A percentile compares a stretch with the other conserved stretches of the same genome.
These are phyloP conservation scores for Venturia oleaginea DNA, from an alignment of 2,329 filamentous ascomycete genomes.

Conservation along the genomic window DNA sequence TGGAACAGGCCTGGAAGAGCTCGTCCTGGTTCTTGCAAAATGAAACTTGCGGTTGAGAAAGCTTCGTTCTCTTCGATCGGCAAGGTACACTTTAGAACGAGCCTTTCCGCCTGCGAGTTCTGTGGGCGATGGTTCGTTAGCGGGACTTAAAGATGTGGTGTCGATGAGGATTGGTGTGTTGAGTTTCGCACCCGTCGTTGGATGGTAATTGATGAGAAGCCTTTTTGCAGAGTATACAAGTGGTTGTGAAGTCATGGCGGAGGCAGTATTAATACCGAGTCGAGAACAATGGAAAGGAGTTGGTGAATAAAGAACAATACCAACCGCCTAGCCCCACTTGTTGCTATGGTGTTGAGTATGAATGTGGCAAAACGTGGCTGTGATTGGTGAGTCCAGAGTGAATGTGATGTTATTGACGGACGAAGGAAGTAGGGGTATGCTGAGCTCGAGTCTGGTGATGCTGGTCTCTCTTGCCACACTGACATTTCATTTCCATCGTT, in stretches of 20 bases:
- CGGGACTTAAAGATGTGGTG: neutral
- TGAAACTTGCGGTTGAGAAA: neutral
- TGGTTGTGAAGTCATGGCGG: neutral
- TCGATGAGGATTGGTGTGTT: neutral
- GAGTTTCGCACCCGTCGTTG: neutral
- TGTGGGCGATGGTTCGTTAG: neutral
- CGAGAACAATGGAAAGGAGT: neutral
- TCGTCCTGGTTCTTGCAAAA: neutral
- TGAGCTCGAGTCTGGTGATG: neutral
- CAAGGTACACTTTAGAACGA: neutral
- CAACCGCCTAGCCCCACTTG: neutral
- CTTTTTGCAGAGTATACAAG: neutral
- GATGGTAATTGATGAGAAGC: neutral
- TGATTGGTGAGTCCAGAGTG: neutral
- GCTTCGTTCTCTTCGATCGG: neutral
- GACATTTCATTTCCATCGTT: neutral
- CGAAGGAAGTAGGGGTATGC: neutral
- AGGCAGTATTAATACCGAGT: neutral
- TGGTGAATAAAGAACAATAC: slow-evolving; percentile 4
- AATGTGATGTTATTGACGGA: neutral
- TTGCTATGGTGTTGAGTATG: slow-evolving; percentile 5
- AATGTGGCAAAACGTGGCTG: neutral
- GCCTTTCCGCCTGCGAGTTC: neutral
- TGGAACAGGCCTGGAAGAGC: neutral
- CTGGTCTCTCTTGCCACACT: neutral